Percentiles rank a stretch among this genome's conserved stretches.
These are phyloP conservation scores for Microstroma glucosiphilum DNA, from an alignment of 1,284 basidiomycete genomes.

Conservation along the genomic window DNA sequence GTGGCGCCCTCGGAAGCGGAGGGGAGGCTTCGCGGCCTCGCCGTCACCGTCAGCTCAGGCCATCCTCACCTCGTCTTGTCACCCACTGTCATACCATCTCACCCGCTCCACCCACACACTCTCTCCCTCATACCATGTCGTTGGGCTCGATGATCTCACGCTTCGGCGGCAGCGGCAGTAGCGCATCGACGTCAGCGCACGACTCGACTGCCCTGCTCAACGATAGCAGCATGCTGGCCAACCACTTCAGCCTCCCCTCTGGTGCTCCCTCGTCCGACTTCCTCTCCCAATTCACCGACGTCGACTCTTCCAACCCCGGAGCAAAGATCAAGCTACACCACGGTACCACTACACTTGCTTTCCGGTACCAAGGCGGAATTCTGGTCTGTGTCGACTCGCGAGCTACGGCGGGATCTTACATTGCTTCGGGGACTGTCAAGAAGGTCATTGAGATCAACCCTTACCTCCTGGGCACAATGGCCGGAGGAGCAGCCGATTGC, in stretches of 20 bases:
- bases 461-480: constrained; percentile 96
- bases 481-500: constrained; percentile 87
- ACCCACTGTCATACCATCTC: neutral
- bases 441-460: constrained; percentile 97
- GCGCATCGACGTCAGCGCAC: neutral
- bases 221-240: neutral
- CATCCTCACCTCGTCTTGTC: too few relatives aligned
- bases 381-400: constrained; percentile 96
- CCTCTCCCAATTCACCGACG: constrained; percentile 48
- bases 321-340: constrained; percentile 88
- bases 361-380: constrained; percentile 92
- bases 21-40: too few relatives aligned
- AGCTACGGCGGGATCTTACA: constrained; percentile 92
- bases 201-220: neutral
- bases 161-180: neutral
- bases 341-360: constrained; percentile 96
- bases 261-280: constrained; percentile 17
- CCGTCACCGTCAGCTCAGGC: too few relatives aligned
- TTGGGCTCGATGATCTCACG: constrained; percentile 3
- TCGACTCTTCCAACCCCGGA: constrained; percentile 46
- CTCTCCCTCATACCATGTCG: neutral
- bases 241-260: neutral
- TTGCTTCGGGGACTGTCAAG: constrained; percentile 61
- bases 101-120: neutral
- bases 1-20: too few relatives aligned